phyloP scores from a whole-genome alignment of 192 early-diverging fungal species.

The Backusella tuberculispora region DNA sequence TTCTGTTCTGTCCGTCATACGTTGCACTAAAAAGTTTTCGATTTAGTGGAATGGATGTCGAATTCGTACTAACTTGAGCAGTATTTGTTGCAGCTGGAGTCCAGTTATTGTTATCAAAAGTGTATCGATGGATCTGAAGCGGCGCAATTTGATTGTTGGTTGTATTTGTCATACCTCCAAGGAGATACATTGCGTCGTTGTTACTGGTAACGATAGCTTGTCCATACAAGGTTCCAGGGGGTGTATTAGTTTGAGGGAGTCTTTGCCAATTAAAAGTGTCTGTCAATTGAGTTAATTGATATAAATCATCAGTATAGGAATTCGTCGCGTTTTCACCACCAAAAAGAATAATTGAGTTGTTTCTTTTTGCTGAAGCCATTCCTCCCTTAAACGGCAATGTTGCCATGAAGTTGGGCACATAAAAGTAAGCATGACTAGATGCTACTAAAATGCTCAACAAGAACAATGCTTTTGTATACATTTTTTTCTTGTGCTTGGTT shows the following conservation, averaged over 20 bases:
- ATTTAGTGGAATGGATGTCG: slow-evolving; percentile 10
- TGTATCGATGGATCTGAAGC: slow-evolving; percentile 12
- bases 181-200: slow-evolving; percentile 9
- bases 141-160: slow-evolving; percentile 1
- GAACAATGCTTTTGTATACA: neutral
- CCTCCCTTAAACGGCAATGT: slow-evolving; percentile 25
- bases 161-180: slow-evolving; percentile 21
- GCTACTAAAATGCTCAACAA: slow-evolving; percentile 3
- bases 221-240: slow-evolving; percentile 21
- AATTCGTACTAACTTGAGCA: neutral
- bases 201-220: slow-evolving; percentile 7
- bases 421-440: slow-evolving; percentile 17
- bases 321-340: slow-evolving; percentile 20
- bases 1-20: slow-evolving; percentile 22
- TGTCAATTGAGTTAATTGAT: slow-evolving; percentile 19
- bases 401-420: slow-evolving; percentile 19
- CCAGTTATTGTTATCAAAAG: slow-evolving; percentile 6
- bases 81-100: neutral
- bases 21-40: slow-evolving; percentile 29
- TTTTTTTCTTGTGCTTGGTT: neutral
- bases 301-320: slow-evolving; percentile 5
- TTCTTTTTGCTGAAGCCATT: slow-evolving; percentile 3
- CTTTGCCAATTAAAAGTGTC: slow-evolving; percentile 19
- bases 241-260: slow-evolving; percentile 16
- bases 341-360: slow-evolving; percentile 22